Evolutionary conservation across 495 filamentous ascomycete species (phyloP), one percentile per base, ranked within the genome.

Genomic region (Copromyces sp.): DNA sequence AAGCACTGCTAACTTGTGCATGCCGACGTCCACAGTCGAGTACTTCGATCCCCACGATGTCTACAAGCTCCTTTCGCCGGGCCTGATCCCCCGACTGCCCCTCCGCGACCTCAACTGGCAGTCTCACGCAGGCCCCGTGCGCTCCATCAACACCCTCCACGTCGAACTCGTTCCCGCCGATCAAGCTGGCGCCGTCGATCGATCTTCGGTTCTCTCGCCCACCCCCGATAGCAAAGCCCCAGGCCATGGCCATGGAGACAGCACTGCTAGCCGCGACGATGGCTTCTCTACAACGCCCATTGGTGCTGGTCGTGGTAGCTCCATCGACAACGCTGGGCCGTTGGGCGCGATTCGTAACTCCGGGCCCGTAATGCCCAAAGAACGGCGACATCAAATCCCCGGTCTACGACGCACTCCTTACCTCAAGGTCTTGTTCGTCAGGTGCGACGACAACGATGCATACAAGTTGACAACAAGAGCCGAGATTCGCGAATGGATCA

Each of bases 91-190:
- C 68, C 90, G 93, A 53, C 87, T 99, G 4, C 95, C 95, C 12
- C 86, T 99, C n/a, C 90, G 90, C 70, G 95, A 97, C 79, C 89
- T 99, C 65, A 92, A 98, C 79, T 99, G 95, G 95, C 95, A 97
- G 80, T 97, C 96, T 8, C 91, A 95, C 68, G 90, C 90, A 37
- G 91, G 95, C 11, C 95, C 96, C 11, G 84, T 97, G 45, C 90
- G 95, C 69, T 97, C 95, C 37, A 98, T 99, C 80, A 90, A 91
- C 78, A 93, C 94, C 65, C 88, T 99, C 45, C 93, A 97, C 77
- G 88, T 98, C 77, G 94, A 96, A 68, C 89, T 98, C 73, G 84
- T 94, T 14, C 90, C 91, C 3, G 86, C 85, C 41, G 82, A 80
- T 42, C 53, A 65, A 65, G 53, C 53, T 17, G 53, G 53, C 32